Base-by-base conservation (phyloP, 352 stramenopile species). In the Aphanomyces invadans region DNA sequence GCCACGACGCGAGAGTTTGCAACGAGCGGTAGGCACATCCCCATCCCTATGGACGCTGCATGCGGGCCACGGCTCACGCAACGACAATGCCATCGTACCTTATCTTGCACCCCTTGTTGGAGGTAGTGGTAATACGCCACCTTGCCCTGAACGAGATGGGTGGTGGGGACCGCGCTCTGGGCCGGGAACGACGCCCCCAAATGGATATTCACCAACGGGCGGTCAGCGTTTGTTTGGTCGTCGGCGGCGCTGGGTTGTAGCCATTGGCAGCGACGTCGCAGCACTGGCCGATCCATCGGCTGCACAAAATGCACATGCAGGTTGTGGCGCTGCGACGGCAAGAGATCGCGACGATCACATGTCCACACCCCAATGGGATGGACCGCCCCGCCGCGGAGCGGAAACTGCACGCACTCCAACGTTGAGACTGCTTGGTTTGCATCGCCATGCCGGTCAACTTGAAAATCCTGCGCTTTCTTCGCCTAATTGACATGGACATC, bases 81-180 rank as follows among this genome's bases (percentile, higher is more conserved):
- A n/a, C n/a, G n/a, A n/a, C n/a, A 4, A 15, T 23, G 10, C 26
- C 12, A 38, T 5, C 15, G 19, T 57, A 67, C 60, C 45, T 90
- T 89, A 70, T 96, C 88, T 36, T 92, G 86, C 59, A 85, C 70
- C 54, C 65, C 64, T 31, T 96, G 79, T 46, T 90, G 79, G 65
- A 89, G 69, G 73, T 96, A 95, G 66, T 96, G 88, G 61, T 87
- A 95, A 71, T 93, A 96, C 15, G 76, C 79, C 66, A 92, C 94
- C 52, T 80, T 78, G 10, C 86, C 88, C 21, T 85, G 70, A 17
- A 95, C 83, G 4, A 94, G 42, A 54, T 65, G 69, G 38, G 80
- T 66, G n/a, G 76, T 69, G 54, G 75, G 67, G 4, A 78, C 62
- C n/a, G 10, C 82, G 56, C 11, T 76, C 63, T 12, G 76, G 83